A percentile compares a stretch with the other conserved stretches of the same genome.
phyloP scores from a whole-genome alignment of 129 eudicot species.

The Chrysanthemum seticuspe region DNA sequence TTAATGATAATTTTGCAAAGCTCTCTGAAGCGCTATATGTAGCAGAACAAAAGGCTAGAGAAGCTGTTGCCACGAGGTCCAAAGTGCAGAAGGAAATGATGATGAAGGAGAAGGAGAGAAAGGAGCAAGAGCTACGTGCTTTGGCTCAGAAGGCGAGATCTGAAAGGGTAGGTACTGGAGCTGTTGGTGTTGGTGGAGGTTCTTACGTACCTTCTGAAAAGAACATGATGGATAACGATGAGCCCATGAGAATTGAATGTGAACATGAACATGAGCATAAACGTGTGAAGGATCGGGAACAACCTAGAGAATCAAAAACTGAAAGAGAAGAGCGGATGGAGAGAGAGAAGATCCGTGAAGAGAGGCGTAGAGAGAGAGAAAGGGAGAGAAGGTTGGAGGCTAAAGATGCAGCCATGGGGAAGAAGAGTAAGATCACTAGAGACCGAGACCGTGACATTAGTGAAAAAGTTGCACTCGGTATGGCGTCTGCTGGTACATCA shows the following conservation, averaged over 20 bases:
- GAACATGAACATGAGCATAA: constrained; percentile 10
- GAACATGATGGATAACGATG: constrained; percentile 40
- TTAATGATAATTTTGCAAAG: constrained; percentile 85
- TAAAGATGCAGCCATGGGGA: constrained; percentile 86
- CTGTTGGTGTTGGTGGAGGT: constrained; percentile 31
- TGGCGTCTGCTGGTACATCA: constrained; percentile 65
- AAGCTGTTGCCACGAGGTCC: constrained; percentile 75
- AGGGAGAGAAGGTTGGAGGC: constrained; percentile 87
- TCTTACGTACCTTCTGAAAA: constrained; percentile 44
- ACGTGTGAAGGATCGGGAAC: constrained; percentile 43
- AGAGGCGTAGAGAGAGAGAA: constrained; percentile 77
- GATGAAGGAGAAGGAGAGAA: constrained; percentile 84
- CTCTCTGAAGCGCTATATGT: constrained; percentile 79
- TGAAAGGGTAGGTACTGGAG: constrained; percentile 37
- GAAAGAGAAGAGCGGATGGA: constrained; percentile 63
- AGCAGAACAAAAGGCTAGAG: constrained; percentile 85
- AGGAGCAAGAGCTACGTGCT: constrained; percentile 72
- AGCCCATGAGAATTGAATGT: background rate
- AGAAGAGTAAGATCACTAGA: constrained; percentile 83
- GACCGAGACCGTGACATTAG: constrained; percentile 90
- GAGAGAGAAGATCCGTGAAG: constrained; percentile 85
- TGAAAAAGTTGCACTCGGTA: constrained; percentile 91
- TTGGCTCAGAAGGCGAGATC: constrained; percentile 85
- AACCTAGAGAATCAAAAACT: constrained; percentile 57
- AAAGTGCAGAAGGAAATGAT: constrained; percentile 90